Evolutionary conservation across 345 rosid genomes (phyloP).

Genomic region (Pistacia integerrima): DNA sequence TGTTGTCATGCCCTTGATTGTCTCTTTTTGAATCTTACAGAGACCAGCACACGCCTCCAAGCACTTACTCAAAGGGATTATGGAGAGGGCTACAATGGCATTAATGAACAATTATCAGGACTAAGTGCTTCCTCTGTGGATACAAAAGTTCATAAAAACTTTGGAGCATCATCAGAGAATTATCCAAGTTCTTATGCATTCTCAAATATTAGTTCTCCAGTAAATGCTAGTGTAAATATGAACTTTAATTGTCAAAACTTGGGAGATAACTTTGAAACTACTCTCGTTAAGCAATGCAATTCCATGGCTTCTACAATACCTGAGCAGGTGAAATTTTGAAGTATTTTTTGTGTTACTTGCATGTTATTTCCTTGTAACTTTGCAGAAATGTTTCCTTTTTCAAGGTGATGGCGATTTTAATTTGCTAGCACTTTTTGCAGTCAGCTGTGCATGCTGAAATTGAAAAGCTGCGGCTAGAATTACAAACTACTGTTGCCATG

Average conservation of each 20-base stretch:
- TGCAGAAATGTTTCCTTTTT: not conserved
- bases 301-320: constrained; percentile 26
- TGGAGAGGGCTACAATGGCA: constrained; percentile 32
- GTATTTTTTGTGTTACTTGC: not conserved
- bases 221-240: constrained; percentile 13
- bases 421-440: constrained; percentile 34
- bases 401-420: constrained; percentile 9
- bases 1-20: constrained; percentile 13
- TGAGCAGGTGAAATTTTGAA: constrained; percentile 36
- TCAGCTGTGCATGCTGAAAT: constrained; percentile 59
- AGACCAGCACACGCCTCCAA: constrained; percentile 15
- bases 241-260: not conserved
- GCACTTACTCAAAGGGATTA: constrained; percentile 17
- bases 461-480: constrained; percentile 62
- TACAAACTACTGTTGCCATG: constrained; percentile 61
- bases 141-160: constrained; percentile 25
- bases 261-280: constrained; percentile 22
- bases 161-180: constrained; percentile 30
- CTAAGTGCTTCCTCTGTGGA: constrained; percentile 25
- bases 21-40: constrained; percentile 25
- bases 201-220: constrained; percentile 10
- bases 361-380: not conserved
- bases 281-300: not conserved
- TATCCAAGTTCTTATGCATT: constrained; percentile 27
- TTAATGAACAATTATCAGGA: constrained; percentile 28